Evolutionary conservation across 1,284 basidiomycete species (phyloP).

Genomic region (Amylostereum areolatum): DNA sequence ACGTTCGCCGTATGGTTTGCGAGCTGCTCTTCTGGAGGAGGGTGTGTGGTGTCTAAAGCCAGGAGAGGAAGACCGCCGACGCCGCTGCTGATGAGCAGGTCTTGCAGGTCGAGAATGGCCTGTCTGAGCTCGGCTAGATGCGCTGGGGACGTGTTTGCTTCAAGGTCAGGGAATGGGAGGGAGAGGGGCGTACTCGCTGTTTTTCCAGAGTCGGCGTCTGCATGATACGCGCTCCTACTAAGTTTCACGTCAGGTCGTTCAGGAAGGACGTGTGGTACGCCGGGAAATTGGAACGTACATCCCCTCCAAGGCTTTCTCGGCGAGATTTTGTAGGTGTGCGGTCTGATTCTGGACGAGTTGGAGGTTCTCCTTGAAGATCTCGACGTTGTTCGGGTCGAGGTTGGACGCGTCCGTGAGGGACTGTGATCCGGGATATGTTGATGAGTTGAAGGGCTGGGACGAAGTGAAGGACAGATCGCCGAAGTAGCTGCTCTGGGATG

Average conservation of each 20-base stretch:
- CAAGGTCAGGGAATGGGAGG: conserved; percentile 4
- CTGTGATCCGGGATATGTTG: not conserved
- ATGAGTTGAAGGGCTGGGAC: not conserved
- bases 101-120: conserved; percentile 34
- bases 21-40: conserved; percentile 27
- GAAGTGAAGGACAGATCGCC: not conserved
- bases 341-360: conserved; percentile 39
- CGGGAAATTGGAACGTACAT: conserved; percentile 35
- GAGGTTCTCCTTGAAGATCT: conserved; percentile 50
- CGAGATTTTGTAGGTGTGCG: conserved; percentile 34
- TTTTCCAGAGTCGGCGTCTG: conserved; percentile 38
- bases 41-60: conserved; percentile 16
- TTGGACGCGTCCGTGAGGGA: conserved; percentile 1
- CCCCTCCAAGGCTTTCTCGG: conserved; percentile 37
- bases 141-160: conserved; percentile 21
- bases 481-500: not conserved
- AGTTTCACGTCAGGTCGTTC: conserved; percentile 23
- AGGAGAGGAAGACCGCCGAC: conserved; percentile 45
- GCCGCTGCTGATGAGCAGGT: conserved; percentile 42
- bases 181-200: conserved; percentile 34
- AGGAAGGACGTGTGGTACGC: conserved; percentile 10
- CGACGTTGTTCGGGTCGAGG: conserved; percentile 45
- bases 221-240: conserved; percentile 50
- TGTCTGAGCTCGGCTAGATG: conserved; percentile 41
- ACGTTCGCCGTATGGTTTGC: conserved; percentile 28